Evolutionary conservation across 208 protist genomes (phyloP).

Genomic region (Trypanosoma scelopori): DNA sequence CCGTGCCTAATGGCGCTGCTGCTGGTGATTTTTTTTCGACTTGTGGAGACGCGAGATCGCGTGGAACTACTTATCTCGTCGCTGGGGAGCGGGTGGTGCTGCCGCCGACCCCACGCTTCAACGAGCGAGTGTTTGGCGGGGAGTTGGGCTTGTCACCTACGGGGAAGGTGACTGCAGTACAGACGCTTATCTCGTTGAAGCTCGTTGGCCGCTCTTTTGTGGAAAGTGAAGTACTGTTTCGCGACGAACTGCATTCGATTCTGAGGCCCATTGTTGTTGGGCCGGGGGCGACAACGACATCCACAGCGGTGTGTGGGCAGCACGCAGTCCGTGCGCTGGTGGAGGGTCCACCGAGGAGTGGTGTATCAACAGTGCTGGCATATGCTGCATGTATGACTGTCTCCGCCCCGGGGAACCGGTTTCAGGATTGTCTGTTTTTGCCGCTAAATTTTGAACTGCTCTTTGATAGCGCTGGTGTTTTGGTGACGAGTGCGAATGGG

Average conservation of each 20-base stretch:
- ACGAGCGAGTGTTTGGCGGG: background rate
- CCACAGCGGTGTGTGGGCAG: background rate
- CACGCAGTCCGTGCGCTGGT: slow-evolving; percentile 38
- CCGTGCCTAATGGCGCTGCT: background rate
- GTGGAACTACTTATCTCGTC: background rate
- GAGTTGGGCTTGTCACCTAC: background rate
- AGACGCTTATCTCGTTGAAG: slow-evolving; percentile 24
- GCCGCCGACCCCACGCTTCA: slow-evolving; percentile 12
- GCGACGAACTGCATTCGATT: slow-evolving; percentile 15
- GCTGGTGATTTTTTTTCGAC: background rate
- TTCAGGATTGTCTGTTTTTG: slow-evolving; percentile 49
- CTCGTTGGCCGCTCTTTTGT: slow-evolving; percentile 21
- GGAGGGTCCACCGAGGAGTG: slow-evolving; percentile 65
- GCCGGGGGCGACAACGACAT: background rate
- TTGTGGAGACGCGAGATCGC: background rate
- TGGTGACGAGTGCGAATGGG: background rate
- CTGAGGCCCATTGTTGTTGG: slow-evolving; percentile 9
- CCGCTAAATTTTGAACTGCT: slow-evolving; percentile 56
- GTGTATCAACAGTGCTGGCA: slow-evolving; percentile 58
- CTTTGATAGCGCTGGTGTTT: slow-evolving; percentile 23
- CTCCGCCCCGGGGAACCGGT: slow-evolving; percentile 3
- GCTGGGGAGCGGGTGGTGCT: background rate
- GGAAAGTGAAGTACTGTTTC: slow-evolving; percentile 24
- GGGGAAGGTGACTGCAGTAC: slow-evolving; percentile 10
- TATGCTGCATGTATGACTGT: slow-evolving; percentile 31